These are phyloP conservation scores for Sedum album DNA, from an alignment of 164 flowering plant genomes.

Conservation along the genomic window DNA sequence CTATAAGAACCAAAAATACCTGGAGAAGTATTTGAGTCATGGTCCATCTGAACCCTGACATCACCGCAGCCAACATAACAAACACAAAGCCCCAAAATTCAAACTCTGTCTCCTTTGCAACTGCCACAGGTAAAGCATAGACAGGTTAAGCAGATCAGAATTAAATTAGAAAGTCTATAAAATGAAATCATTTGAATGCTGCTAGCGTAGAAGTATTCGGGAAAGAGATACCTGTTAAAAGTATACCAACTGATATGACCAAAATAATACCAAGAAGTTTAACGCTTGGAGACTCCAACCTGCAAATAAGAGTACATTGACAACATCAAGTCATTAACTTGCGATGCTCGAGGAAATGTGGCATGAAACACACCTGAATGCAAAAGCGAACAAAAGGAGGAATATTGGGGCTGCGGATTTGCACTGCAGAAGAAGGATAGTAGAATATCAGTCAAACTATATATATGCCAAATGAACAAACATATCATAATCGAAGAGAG, in stretches of 20 bases:
- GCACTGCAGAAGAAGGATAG: constrained; percentile 54
- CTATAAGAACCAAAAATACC: constrained; percentile 29
- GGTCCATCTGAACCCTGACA: constrained; percentile 99
- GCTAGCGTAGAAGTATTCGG: background rate
- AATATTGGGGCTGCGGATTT: constrained; percentile 97
- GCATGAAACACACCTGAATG: constrained; percentile 64
- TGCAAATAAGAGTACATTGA: constrained; percentile 16
- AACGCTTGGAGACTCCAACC: constrained; percentile 91
- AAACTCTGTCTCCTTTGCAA: constrained; percentile 93
- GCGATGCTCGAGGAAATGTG: background rate
- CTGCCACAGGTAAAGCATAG: constrained; percentile 29
- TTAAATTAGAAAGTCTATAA: background rate
- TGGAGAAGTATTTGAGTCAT: constrained; percentile 99
- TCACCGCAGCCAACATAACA: constrained; percentile 97
- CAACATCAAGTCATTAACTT: background rate
- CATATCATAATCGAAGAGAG: background rate
- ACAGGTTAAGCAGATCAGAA: constrained; percentile 6
- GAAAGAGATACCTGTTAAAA: constrained; percentile 60
- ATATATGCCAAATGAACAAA: background rate
- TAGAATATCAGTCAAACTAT: background rate
- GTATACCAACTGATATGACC: constrained; percentile 69
- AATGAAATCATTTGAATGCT: background rate
- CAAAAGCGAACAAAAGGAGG: constrained; percentile 95
- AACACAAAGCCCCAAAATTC: constrained; percentile 92
- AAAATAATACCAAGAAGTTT: constrained; percentile 83